phyloP scores from a whole-genome alignment of 2,329 filamentous ascomycete genomes.

The Sordariomycetes sp. region DNA sequence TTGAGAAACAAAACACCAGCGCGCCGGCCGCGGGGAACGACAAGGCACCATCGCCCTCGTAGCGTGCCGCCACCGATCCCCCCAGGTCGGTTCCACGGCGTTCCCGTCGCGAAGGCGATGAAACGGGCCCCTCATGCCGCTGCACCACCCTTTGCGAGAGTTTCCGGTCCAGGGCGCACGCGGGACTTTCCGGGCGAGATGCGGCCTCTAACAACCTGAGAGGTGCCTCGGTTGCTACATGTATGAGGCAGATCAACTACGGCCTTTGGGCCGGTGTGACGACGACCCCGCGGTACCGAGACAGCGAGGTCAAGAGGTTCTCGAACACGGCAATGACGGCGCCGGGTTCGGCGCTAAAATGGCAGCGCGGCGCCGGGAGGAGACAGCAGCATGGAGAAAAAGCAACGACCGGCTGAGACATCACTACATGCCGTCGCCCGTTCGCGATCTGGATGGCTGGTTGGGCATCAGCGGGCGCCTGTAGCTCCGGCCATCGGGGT shows the following conservation, averaged over 20 bases:
- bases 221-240: no score
- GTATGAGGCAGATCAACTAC: no score
- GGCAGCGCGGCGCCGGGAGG: no score
- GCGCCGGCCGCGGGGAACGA: background rate
- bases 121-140: background rate
- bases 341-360: background rate
- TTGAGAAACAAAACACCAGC: background rate
- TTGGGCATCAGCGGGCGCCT: background rate
- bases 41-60: background rate
- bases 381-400: background rate
- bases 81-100: background rate
- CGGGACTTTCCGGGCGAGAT: no score
- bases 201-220: no score
- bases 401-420: background rate
- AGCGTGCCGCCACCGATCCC: background rate
- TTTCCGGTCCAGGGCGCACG: background rate
- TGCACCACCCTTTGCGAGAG: background rate
- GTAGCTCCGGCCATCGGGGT: background rate
- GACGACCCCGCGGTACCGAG: no score
- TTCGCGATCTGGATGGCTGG: background rate
- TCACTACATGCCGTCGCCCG: background rate
- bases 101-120: background rate
- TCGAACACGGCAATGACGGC: no score
- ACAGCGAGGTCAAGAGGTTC: no score
- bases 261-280: no score